Conservation (phyloP, 2,329 filamentous ascomycete genomes). For the Colletotrichum shisoi region DNA sequence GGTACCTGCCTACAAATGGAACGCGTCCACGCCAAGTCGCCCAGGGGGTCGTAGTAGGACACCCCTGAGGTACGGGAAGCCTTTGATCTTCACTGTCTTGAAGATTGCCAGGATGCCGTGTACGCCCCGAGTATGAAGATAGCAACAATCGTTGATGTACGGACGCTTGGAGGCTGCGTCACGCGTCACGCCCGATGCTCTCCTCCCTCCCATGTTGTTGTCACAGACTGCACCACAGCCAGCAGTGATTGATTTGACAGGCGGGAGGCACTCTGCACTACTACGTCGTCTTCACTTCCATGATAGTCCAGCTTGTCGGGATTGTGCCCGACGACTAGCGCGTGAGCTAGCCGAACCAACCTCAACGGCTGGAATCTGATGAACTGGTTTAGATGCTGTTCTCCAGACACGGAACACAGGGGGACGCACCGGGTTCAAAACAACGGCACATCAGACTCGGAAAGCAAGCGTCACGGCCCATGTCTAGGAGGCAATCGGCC, state of each 20-base stretch:
- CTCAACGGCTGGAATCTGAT: background rate
- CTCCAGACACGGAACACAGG: too few species aligned
- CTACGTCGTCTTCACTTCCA: background rate
- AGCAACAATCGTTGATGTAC: background rate
- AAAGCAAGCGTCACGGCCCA: background rate
- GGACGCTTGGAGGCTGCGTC: background rate
- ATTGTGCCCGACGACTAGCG: constrained; percentile 8
- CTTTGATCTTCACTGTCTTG: background rate
- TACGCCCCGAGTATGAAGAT: background rate
- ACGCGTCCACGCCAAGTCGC: constrained; percentile 11
- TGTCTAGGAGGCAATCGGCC: background rate
- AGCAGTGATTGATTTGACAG: background rate
- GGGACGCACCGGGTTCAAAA: background rate
- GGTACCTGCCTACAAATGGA: background rate
- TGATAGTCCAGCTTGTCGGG: constrained; percentile 8
- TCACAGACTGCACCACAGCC: background rate
- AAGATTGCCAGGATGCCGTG: background rate
- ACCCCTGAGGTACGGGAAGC: background rate
- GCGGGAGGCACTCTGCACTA: background rate
- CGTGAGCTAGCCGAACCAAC: background rate
- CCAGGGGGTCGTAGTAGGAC: constrained; percentile 31
- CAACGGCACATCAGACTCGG: background rate
- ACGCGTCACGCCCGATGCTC: too few species aligned
- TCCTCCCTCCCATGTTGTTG: background rate
- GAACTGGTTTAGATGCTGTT: background rate